Base-by-base conservation (phyloP, 257 asterid species). In the Thymus quinquecostatus region DNA sequence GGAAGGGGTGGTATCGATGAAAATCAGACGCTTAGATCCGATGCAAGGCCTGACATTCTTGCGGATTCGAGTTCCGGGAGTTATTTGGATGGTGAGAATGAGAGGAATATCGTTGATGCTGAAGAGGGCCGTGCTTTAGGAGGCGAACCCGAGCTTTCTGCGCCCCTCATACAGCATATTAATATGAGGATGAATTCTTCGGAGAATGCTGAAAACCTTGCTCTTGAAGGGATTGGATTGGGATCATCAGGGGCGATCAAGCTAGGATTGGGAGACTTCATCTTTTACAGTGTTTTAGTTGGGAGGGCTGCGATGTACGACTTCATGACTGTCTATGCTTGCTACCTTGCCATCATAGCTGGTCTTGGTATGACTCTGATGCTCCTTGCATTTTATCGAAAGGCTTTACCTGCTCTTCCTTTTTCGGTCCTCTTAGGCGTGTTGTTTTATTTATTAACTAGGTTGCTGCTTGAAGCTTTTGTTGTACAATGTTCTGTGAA, bases 221-320 rank as follows among this genome's bases (percentile, higher is more conserved):
- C 77, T 12, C 85, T 88, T 9, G 99, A 95, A 80, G 95, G 99
- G 54, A 86, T 95, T 21, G 97, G 99, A 30, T 81, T 95, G 76
- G 99, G 91, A 58, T 88, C 95, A 2, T 89, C 98, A 0, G 98
- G 99, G 47, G 99, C 98, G 1, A 95, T 95, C 59, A 95, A 95
- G 88, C 94, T 95, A 50, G 98, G 99, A 7, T 74, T 92, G 38
- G 99, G 99, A 4, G 99, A 95, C 62, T 95, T 95, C 79, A 89
- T 95, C 58, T 95, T 95, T 75, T 95, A 95, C 85, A 92, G 99
- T 28, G 99, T 95, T 10, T 79, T 95, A 62, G 98, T 92, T 27
- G 98, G 94, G 34, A 81, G 99, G 79, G 99, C 99, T 71, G 97
- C 99, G 13, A 92, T 92, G 97, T 92, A 89, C 51, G 98, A 95